Evolutionary conservation across 2,329 filamentous ascomycete genomes (phyloP).

Genomic region (Fusarium luffae): DNA sequence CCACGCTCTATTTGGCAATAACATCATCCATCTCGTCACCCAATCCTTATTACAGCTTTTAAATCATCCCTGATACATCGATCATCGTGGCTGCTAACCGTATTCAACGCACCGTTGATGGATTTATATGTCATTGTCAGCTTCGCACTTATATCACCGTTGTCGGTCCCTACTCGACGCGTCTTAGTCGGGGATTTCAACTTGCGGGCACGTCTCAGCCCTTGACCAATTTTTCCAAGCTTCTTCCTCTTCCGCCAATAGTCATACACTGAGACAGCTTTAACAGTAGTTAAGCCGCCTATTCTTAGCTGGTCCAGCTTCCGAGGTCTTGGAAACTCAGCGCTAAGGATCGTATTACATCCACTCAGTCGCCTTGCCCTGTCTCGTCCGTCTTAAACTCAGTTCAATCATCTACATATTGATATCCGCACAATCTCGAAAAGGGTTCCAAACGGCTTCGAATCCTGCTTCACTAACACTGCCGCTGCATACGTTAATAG

Average conservation of each 20-base stretch:
- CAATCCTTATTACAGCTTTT: slow-evolving; percentile 31
- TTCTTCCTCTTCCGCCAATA: slow-evolving; percentile 19
- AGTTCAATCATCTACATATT: slow-evolving; percentile 20
- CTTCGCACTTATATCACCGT: slow-evolving; percentile 16
- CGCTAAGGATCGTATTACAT: slow-evolving; percentile 16
- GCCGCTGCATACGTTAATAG: slow-evolving; percentile 12
- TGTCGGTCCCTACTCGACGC: slow-evolving; percentile 14
- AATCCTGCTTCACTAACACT: slow-evolving; percentile 23
- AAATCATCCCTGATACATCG: slow-evolving; percentile 27
- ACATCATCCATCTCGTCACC: slow-evolving; percentile 43
- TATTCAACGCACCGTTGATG: slow-evolving; percentile 25
- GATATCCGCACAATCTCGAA: slow-evolving; percentile 32
- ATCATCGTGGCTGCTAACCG: slow-evolving; percentile 33
- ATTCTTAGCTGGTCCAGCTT: slow-evolving; percentile 22
- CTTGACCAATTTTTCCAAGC: slow-evolving; percentile 5
- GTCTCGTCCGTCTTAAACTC: slow-evolving; percentile 9
- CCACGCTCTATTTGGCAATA: slow-evolving; percentile 42
- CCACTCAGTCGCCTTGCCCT: slow-evolving; percentile 19
- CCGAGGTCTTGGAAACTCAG: slow-evolving; percentile 26
- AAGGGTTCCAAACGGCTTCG: slow-evolving; percentile 3
- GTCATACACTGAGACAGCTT: slow-evolving; percentile 16
- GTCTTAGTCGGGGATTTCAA: slow-evolving; percentile 16
- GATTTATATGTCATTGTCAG: slow-evolving; percentile 26
- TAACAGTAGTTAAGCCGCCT: slow-evolving; percentile 14
- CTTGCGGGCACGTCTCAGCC: slow-evolving; percentile 8